Evolutionary conservation across 306 rosid species (phyloP), one percentile per base, ranked within the genome.

Genomic region (Aeschynomene evenia): DNA sequence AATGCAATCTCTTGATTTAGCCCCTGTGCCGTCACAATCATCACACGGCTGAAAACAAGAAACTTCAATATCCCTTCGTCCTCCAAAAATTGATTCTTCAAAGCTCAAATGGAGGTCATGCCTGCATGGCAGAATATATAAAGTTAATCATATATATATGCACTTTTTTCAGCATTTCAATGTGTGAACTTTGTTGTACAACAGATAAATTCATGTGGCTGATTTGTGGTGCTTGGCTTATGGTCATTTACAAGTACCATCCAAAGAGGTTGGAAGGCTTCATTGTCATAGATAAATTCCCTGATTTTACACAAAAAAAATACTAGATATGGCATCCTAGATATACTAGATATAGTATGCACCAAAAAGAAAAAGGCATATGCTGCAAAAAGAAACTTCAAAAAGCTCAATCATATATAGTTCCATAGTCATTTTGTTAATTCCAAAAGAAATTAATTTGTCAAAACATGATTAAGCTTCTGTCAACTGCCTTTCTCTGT

Each of bases 21-120:
- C 97, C 70, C 97, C 97, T 10, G 87, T 87, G 59, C 99, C 99
- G 69, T 85, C 85, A 70, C 97, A 91, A 33, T 11, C 57, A 70
- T 80, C 73, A 80, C 99, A 94, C 31, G 87, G 70, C 88, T 88
- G 81, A 31, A 77, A 73, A 79, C 84, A 76, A 62, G 92, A 86
- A 76, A 91, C 63, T 72, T 88, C 95, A 52, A 91, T 85, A 79
- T 88, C 89, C 79, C 71, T 77, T 66, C 75, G 67, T 56, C 77
- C 97, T 71, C 99, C 95, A 20, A 94, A 91, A 78, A 94, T 79
- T 10, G 98, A 87, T 74, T 94, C 97, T 81, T 94, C 95, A 80
- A 94, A 88, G 85, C 83, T 87, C 85, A 91, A 72, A 79, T 83
- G 53, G 71, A 94, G 83, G 88, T 88, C 95, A 81, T 85, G 75